These are phyloP conservation scores for Ganoderma meredithae DNA, from an alignment of 1,284 basidiomycete genomes.

Conservation along the genomic window DNA sequence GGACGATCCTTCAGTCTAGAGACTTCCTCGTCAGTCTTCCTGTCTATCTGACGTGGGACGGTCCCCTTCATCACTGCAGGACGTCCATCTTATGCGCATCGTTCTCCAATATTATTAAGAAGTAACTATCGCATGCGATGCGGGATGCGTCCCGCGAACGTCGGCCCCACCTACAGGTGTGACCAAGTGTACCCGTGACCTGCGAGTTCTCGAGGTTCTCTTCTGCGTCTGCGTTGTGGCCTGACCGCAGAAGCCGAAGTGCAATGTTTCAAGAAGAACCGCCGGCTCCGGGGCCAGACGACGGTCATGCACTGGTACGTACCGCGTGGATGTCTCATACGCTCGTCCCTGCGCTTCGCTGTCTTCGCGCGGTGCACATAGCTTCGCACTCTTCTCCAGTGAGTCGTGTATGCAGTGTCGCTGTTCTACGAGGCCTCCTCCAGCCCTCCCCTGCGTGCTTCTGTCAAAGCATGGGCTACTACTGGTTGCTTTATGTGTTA, in stretches of 20 bases:
- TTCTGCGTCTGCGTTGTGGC: background rate
- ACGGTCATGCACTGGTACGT: background rate
- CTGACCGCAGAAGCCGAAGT: slow-evolving; percentile 1
- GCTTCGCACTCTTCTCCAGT: background rate
- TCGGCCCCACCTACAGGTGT: background rate
- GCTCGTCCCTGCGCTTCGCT: background rate
- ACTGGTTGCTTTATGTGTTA: background rate
- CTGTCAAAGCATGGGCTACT: background rate
- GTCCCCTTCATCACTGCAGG: background rate
- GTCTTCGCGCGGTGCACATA: background rate
- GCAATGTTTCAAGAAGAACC: background rate
- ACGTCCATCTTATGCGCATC: background rate
- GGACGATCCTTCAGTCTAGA: background rate
- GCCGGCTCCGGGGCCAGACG: background rate
- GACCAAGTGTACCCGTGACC: background rate
- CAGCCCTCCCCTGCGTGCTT: background rate
- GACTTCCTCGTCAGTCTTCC: background rate
- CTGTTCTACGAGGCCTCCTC: background rate
- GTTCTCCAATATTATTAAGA: background rate
- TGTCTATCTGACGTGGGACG: background rate
- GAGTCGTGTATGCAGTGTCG: background rate
- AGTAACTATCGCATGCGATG: background rate
- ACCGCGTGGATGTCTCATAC: background rate
- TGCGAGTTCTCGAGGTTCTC: background rate
- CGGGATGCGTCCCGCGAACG: background rate